These are phyloP conservation scores for Tetrapisispora fleetii DNA, from an alignment of 805 yeast genomes.

Conservation along the genomic window DNA sequence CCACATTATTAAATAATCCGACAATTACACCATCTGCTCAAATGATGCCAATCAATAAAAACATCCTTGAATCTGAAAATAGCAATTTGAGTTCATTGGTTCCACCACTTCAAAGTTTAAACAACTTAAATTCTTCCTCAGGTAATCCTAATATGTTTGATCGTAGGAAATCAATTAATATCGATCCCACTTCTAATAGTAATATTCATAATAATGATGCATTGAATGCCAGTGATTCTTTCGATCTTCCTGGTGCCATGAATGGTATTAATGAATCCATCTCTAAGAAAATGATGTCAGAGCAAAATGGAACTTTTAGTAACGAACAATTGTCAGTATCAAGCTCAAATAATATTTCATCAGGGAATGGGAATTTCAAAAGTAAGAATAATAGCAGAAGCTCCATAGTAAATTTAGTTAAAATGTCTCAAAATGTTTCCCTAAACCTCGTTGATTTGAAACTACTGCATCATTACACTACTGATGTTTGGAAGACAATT, in stretches of 20 bases:
- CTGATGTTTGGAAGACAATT: conserved; percentile 76
- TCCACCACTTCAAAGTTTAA: not conserved
- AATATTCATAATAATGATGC: not conserved
- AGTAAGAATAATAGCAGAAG: conserved; percentile 3
- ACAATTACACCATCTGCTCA: conserved; percentile 21
- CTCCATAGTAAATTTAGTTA: conserved; percentile 4
- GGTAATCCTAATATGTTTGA: not conserved
- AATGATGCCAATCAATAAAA: conserved; percentile 17
- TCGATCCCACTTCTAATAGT: not conserved
- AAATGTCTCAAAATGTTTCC: conserved; percentile 20
- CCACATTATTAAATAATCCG: conserved; percentile 9
- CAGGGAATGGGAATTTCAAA: not conserved
- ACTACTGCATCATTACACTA: conserved; percentile 79
- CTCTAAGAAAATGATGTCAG: not conserved
- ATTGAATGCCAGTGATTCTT: not conserved
- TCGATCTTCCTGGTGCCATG: not conserved
- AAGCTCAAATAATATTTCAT: not conserved
- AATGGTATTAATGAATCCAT: not conserved
- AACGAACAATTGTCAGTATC: not conserved
- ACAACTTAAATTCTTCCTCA: not conserved
- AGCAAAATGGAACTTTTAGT: not conserved
- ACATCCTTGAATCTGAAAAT: conserved; percentile 2
- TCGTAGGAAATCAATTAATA: not conserved
- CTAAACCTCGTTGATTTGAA: conserved; percentile 68
- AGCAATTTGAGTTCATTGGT: not conserved